Evolutionary conservation across 1,284 basidiomycete genomes (phyloP), one percentile per base, ranked within the genome.

Genomic region (Irpex sp.): DNA sequence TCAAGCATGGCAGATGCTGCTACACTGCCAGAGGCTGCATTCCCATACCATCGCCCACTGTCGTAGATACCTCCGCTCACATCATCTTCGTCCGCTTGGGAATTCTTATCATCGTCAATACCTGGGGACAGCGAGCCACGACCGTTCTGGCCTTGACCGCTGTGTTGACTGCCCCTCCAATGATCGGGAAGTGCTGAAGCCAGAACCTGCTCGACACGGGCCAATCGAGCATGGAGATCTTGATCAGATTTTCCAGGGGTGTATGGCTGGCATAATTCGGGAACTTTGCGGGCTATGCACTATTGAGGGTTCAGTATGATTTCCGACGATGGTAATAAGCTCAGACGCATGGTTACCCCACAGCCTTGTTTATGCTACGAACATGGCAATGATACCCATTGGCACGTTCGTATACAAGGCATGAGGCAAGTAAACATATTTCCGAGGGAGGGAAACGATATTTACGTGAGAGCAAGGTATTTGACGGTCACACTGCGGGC

Each of bases 191-290:
- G 73, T 3, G 90, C 92, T 65, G 81, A 75, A 68, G 93, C 91
- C 58, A 93, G 82, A 58, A 93, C 91, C 65, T 90, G 87, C 70
- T 93, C 91, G 17, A 93, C 79, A 59, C 92, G 81, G 53, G 86
- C 79, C 26, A 93, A 76, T 61, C 91, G 85, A 46, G 84, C 82
- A 67, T 83, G 85, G 54, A 93, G 76, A 74, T 93, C 91, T 71
- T 92, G 89, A 72, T 93, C 92, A 8, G 85, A 81, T 73, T 93
- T 93, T 58, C 91, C 91, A 5, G 91, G 92, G 5, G 90, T 93
- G 70, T 93, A 93, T 0, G 91, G 87, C 72, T 90, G 91, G 78
- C 91, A 93, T 49, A 93, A 78, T 65, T 93, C 90, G 33, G 90
- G 90, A 0, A 93, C 90, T 73, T 92, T 92, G 68, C 92, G 85